phyloP scores from a whole-genome alignment of 306 rosid species.

The Lathyrus sativus region DNA sequence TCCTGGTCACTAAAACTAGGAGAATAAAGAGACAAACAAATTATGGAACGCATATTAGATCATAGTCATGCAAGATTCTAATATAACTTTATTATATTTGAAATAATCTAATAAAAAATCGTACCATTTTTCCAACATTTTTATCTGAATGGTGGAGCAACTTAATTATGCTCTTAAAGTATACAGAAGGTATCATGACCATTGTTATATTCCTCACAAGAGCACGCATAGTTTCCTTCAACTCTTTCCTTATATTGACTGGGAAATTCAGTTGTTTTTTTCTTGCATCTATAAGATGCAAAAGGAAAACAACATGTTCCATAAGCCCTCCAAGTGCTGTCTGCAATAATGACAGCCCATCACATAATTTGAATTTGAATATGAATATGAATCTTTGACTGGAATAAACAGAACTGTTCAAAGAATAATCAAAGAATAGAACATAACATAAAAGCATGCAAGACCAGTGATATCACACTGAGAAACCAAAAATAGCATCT shows the following conservation, averaged over 20 bases:
- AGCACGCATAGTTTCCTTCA: slow-evolving; percentile 62
- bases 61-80: slow-evolving; percentile 15
- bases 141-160: slow-evolving; percentile 66
- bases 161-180: slow-evolving; percentile 60
- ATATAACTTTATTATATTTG: neutral
- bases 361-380: slow-evolving; percentile 10
- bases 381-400: neutral
- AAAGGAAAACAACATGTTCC: slow-evolving; percentile 66
- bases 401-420: slow-evolving; percentile 11
- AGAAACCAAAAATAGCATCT: slow-evolving; percentile 9
- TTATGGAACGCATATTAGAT: neutral
- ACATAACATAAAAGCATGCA: slow-evolving; percentile 22
- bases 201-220: slow-evolving; percentile 54
- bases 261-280: slow-evolving; percentile 53
- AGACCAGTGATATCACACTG: neutral
- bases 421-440: neutral
- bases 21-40: slow-evolving; percentile 21
- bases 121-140: slow-evolving; percentile 73
- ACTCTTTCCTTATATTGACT: slow-evolving; percentile 55
- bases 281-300: slow-evolving; percentile 62
- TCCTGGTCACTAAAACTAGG: neutral
- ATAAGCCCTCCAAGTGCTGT: slow-evolving; percentile 59
- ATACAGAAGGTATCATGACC: slow-evolving; percentile 65
- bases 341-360: slow-evolving; percentile 50
- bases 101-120: neutral